Base-by-base conservation (phyloP, 352 stramenopile species). In the Globisporangium takayamanum region DNA sequence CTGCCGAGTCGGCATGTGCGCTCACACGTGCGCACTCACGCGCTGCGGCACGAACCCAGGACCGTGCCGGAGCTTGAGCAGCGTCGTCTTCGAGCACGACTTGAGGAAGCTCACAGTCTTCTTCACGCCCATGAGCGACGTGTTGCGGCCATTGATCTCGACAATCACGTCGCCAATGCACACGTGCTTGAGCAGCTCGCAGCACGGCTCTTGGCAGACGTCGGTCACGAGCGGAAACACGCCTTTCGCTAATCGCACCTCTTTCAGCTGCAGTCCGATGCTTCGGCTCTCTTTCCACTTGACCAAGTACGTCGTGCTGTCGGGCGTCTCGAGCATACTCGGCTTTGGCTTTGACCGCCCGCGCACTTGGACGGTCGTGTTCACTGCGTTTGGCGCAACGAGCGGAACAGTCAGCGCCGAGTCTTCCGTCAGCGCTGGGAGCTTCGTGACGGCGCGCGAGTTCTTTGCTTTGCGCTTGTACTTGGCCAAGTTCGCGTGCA, bases 241-340 rank as follows among this genome's bases (percentile, higher is more conserved):
- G 25, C 81, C 83, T 57, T 92, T 93, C 5, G 68, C 74, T 14
- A 92, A 72, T 11, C 78, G 83, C 44, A 90, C 82, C 60, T 95
- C 85, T 33, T 87, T 88, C 18, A 95, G 64, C 60, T 95, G 85
- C 37, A 95, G 66, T 2, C 85, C 85, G 45, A 95, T 89, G 50
- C 83, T 92, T n/a, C 78, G 76, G 36, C 74, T 89, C 66, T 95
- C 85, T 54, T 93, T 93, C 85, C 85, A 95, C 67, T 95, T 95
- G 16, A 95, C 69, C 53, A 95, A 56, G 68, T 92, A 95, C 20
- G 84, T 88, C 36, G 77, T 81, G 59, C 83, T 90, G 57, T 93
- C 83, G 11, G 85, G 85, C 12, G 85, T 95, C 33, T 92, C 80
- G 15, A 80, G 55, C 68, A 91, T 87, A 48, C 75, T 92, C 36